Conservation (phyloP, 2,329 filamentous ascomycete species). For the Bretziella fagacearum region DNA sequence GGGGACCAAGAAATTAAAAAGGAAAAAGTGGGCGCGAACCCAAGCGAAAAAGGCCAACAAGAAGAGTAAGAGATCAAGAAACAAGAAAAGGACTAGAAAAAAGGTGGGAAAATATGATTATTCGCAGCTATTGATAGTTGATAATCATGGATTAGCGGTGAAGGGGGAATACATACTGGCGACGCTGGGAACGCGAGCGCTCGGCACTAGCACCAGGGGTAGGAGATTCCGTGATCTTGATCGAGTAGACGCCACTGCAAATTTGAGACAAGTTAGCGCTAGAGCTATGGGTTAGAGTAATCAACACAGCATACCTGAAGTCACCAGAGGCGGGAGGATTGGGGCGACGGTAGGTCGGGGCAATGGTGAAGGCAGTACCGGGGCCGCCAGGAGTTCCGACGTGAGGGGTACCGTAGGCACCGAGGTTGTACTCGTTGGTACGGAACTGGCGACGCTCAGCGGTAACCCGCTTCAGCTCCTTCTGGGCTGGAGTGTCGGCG, state of each 20-base stretch:
- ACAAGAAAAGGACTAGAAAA: background rate
- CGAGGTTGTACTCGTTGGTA: constrained; percentile 82
- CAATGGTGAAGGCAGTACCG: constrained; percentile 20
- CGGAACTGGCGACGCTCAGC: constrained; percentile 90
- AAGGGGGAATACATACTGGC: constrained; percentile 9
- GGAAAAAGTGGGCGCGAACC: background rate
- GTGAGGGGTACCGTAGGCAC: constrained; percentile 46
- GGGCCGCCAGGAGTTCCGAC: constrained; percentile 31
- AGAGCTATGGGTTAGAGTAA: background rate
- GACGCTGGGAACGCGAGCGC: constrained; percentile 4
- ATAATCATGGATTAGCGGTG: constrained; percentile 12
- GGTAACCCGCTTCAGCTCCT: constrained; percentile 89
- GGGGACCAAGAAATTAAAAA: background rate
- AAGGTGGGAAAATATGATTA: background rate
- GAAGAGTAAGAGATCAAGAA: background rate
- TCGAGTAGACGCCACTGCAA: constrained; percentile 4
- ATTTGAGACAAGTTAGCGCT: background rate
- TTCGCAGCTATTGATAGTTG: no score
- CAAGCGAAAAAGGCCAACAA: no score
- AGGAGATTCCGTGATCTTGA: constrained; percentile 8
- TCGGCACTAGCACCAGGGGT: background rate
- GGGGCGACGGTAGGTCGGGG: constrained; percentile 18
- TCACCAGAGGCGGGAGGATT: constrained; percentile 19
- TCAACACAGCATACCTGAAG: constrained; percentile 3
- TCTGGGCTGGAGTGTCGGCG: constrained; percentile 91